Base-by-base conservation (phyloP, 139 green algal species). In the Tetradesmus lagerheimii region DNA sequence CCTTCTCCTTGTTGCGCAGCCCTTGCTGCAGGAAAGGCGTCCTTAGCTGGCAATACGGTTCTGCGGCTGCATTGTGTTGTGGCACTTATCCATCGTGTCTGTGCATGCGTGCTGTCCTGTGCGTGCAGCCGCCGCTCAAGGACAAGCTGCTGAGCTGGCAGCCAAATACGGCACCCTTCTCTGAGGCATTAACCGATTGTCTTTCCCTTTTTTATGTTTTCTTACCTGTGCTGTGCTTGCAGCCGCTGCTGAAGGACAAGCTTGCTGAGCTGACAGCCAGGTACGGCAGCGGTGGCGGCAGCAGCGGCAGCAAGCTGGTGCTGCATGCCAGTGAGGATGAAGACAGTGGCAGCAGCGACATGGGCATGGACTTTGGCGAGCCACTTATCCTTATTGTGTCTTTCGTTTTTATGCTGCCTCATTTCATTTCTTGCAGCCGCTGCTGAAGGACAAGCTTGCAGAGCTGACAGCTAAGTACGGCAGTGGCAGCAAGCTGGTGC, bases 181-280 rank as follows among this genome's bases (percentile, higher is more conserved):
- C n/a, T n/a, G n/a, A n/a, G n/a, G n/a, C n/a, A n/a, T n/a, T n/a
- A n/a, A n/a, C n/a, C n/a, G n/a, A n/a, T n/a, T n/a, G n/a, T n/a
- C n/a, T n/a, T n/a, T n/a, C n/a, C n/a, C 67, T 41, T 79, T n/a
- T 29, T 79, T 0, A 4, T 79, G 71, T n/a, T 79, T n/a, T 29
- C 47, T 6, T 35, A 6, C 6, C 8, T 86, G 80, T 29, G 71
- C 71, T 75, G 39, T 39, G 11, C 14, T 43, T n/a, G 31, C 64
- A 81, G 66, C 66, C 84, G 1, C 74, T 81, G 4, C 39, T 81
- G 1, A 81, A 81, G 38, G 85, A 71, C 71, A 89, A 83, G 43
- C 39, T 89, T 9, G 85, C 43, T 12, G 85, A 83, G 77, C 71
- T 83, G 16, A 11, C 47, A 11, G 77, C 75, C 43, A 77, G 77